These are phyloP conservation scores for Lagenaria siceraria DNA, from an alignment of 306 rosid species.

Conservation along the genomic window DNA sequence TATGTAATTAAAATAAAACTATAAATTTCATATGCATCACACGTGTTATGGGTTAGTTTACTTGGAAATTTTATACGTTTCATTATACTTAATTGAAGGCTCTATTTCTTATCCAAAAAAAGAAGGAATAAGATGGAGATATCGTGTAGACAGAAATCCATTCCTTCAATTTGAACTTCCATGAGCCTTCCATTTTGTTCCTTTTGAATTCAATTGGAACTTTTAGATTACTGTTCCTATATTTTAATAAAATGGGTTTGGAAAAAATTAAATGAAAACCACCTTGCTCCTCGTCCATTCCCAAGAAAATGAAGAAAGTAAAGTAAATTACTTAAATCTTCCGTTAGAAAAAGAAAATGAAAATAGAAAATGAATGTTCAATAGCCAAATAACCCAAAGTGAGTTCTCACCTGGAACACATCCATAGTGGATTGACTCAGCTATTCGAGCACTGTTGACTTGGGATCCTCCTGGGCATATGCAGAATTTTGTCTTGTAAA, in stretches of 20 bases:
- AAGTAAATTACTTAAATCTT: neutral
- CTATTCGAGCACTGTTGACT: conserved; percentile 92
- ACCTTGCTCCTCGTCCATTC: neutral
- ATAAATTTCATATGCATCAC: too few relatives aligned
- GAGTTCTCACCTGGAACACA: conserved; percentile 76
- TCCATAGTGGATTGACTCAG: conserved; percentile 94
- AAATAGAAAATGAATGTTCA: neutral
- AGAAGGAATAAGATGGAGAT: neutral
- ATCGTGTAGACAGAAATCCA: neutral
- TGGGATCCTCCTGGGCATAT: conserved; percentile 99
- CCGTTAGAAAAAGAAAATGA: neutral
- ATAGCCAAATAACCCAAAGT: neutral
- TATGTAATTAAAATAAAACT: too few relatives aligned
- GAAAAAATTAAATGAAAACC: neutral
- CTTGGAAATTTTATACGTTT: neutral
- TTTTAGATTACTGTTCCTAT: neutral
- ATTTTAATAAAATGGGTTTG: neutral
- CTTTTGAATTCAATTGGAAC: neutral
- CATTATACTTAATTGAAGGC: neutral
- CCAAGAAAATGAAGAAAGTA: neutral
- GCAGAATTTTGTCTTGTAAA: conserved; percentile 74
- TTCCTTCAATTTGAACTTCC: neutral
- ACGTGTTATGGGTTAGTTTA: neutral
- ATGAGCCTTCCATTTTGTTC: neutral
- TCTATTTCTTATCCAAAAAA: neutral